These are phyloP conservation scores for Penicillium sclerotigenum DNA, from an alignment of 2,329 filamentous ascomycete genomes.

Conservation along the genomic window DNA sequence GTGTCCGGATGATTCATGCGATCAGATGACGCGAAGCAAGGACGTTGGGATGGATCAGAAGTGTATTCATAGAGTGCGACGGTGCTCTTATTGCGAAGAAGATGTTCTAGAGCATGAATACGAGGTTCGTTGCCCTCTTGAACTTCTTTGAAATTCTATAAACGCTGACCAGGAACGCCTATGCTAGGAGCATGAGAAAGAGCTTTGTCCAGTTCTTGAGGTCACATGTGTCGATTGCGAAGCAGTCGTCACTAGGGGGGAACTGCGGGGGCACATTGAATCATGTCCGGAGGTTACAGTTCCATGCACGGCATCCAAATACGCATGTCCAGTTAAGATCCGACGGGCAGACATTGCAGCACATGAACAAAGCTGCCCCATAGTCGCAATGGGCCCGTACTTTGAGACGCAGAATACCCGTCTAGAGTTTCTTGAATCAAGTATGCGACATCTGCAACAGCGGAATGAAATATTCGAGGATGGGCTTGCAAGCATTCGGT, in stretches of 20 bases:
- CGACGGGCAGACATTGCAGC: slow-evolving; percentile 38
- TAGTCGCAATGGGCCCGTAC: slow-evolving; percentile 48
- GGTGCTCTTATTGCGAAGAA: slow-evolving; percentile 53
- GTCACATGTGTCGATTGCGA: slow-evolving; percentile 40
- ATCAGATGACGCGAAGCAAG: slow-evolving; percentile 53
- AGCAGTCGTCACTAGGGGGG: slow-evolving; percentile 31
- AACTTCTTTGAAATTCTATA: background rate
- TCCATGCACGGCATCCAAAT: slow-evolving; percentile 40
- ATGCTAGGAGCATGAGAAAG: slow-evolving; percentile 35
- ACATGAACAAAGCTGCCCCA: slow-evolving; percentile 50
- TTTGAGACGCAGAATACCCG: slow-evolving; percentile 44
- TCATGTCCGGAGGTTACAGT: slow-evolving; percentile 37
- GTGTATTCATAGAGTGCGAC: slow-evolving; percentile 54
- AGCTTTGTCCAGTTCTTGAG: slow-evolving; percentile 38
- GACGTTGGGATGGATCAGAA: slow-evolving; percentile 48
- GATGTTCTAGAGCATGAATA: slow-evolving; percentile 55
- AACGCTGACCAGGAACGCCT: slow-evolving; percentile 2
- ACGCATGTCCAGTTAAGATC: slow-evolving; percentile 43
- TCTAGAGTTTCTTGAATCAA: slow-evolving; percentile 45
- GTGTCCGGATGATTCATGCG: slow-evolving; percentile 52
- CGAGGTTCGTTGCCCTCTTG: slow-evolving; percentile 38
- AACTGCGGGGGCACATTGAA: slow-evolving; percentile 37
- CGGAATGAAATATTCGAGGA: slow-evolving; percentile 49
- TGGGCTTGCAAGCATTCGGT: slow-evolving; percentile 43
- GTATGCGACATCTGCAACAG: slow-evolving; percentile 44